Evolutionary conservation across 768 basidiomycete genomes (phyloP).

Genomic region (Termitomyces sp.): DNA sequence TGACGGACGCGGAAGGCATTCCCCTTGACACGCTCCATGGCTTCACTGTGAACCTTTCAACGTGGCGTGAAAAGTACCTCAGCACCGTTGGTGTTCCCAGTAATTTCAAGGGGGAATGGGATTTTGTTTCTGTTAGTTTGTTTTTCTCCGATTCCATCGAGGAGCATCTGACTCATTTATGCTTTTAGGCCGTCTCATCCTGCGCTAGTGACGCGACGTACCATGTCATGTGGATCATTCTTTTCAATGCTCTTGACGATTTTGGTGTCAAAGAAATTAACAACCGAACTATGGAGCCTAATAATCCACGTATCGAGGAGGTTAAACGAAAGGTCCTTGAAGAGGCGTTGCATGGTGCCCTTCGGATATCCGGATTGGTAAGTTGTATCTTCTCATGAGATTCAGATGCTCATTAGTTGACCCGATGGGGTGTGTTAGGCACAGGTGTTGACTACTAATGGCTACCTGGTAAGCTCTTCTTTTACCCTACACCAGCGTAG

Average conservation of each 20-base stretch:
- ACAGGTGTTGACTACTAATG: constrained; percentile 81
- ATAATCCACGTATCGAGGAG: constrained; percentile 52
- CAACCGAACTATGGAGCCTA: constrained; percentile 33
- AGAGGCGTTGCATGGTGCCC: constrained; percentile 81
- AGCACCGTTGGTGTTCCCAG: constrained; percentile 81
- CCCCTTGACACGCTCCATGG: constrained; percentile 58
- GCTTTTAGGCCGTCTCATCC: constrained; percentile 42
- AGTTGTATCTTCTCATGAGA: constrained; percentile 21
- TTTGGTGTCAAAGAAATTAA: constrained; percentile 79
- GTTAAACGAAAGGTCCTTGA: constrained; percentile 69
- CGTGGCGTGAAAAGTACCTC: constrained; percentile 78
- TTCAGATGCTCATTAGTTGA: constrained; percentile 1
- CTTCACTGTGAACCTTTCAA: constrained; percentile 53
- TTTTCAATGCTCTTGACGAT: constrained; percentile 81
- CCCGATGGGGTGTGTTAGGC: constrained; percentile 38
- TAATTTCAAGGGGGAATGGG: constrained; percentile 84
- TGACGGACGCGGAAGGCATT: constrained; percentile 74
- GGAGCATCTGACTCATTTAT: constrained; percentile 7
- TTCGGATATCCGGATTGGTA: constrained; percentile 87
- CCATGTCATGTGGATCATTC: constrained; percentile 87
- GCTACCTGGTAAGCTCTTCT: constrained; percentile 61
- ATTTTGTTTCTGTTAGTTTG: constrained; percentile 66
- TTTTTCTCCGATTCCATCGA: constrained; percentile 2
- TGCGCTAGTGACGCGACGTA: constrained; percentile 87
- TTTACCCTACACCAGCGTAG: constrained; percentile 11